Evolutionary conservation across 2,329 filamentous ascomycete genomes (phyloP).

Genomic region (Sporothrix globosa): DNA sequence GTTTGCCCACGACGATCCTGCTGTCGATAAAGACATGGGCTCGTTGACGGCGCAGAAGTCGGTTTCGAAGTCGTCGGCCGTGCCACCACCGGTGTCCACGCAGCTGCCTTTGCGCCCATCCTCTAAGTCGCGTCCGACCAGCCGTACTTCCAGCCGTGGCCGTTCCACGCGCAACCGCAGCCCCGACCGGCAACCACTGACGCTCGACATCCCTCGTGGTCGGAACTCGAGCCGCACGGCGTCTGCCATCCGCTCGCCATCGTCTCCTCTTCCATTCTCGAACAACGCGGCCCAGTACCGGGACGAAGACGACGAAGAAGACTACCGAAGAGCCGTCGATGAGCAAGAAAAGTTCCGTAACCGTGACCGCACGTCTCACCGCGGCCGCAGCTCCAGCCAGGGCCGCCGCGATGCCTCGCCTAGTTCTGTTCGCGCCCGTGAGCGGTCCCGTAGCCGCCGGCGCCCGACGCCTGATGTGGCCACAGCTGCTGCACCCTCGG

Average conservation of each 20-base stretch:
- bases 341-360: slow-evolving; percentile 61
- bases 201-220: slow-evolving; percentile 58
- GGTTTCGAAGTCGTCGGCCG: not conserved
- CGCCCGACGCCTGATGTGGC: slow-evolving; percentile 28
- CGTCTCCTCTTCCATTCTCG: slow-evolving; percentile 78
- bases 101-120: slow-evolving; percentile 41
- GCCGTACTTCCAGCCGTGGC: slow-evolving; percentile 56
- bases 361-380: slow-evolving; percentile 42
- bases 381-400: slow-evolving; percentile 55
- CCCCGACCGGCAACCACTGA: slow-evolving; percentile 50
- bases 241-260: slow-evolving; percentile 70
- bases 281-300: slow-evolving; percentile 58
- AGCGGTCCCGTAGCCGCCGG: slow-evolving; percentile 39
- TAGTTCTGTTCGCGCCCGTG: slow-evolving; percentile 38
- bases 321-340: slow-evolving; percentile 57
- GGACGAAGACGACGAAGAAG: slow-evolving; percentile 64
- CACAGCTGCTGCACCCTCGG: slow-evolving; percentile 22
- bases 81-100: not conserved
- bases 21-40: slow-evolving; percentile 37
- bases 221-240: slow-evolving; percentile 64
- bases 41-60: slow-evolving; percentile 31
- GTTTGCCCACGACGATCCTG: slow-evolving; percentile 38
- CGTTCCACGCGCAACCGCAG: slow-evolving; percentile 50
- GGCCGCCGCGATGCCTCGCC: slow-evolving; percentile 38
- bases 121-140: slow-evolving; percentile 44